Conservation (phyloP, 306 rosid genomes). For the Sicyos baderoa region DNA sequence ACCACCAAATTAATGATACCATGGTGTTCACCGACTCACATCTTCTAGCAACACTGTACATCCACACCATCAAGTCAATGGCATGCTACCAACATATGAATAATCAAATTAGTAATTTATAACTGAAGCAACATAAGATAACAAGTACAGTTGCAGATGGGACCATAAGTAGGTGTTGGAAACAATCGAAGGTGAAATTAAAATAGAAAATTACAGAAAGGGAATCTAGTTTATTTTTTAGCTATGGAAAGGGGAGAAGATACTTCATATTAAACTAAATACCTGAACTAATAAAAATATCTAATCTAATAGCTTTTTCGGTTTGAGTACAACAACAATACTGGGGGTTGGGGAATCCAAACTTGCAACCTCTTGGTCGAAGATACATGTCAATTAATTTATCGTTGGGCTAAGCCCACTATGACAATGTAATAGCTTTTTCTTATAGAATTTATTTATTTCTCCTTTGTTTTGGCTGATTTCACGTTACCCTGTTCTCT, state of each 20-base stretch:
- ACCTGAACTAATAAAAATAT: neutral
- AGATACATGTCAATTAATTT: too few relatives aligned
- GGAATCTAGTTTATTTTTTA: neutral
- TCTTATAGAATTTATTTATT: neutral
- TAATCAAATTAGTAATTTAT: conserved; percentile 16
- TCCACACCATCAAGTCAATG: conserved; percentile 33
- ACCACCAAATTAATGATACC: conserved; percentile 90
- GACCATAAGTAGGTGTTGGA: neutral
- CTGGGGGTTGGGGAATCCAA: too few relatives aligned
- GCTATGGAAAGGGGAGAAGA: neutral
- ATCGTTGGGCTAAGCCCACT: too few relatives aligned
- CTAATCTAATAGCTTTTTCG: neutral
- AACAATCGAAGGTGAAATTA: neutral
- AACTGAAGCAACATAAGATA: neutral
- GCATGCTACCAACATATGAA: conserved; percentile 16
- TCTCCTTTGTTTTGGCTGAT: neutral
- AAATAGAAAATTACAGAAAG: neutral
- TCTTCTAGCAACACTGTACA: conserved; percentile 48
- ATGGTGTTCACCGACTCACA: conserved; percentile 77
- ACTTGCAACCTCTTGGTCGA: too few relatives aligned
- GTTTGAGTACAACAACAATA: too few relatives aligned
- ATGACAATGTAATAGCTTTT: neutral
- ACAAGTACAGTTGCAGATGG: neutral
- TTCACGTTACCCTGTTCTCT: neutral
- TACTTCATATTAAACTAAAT: neutral